Evolutionary conservation across 345 rosid species (phyloP), one percentile per base, ranked within the genome.

Genomic region (Sisymbrium irio): DNA sequence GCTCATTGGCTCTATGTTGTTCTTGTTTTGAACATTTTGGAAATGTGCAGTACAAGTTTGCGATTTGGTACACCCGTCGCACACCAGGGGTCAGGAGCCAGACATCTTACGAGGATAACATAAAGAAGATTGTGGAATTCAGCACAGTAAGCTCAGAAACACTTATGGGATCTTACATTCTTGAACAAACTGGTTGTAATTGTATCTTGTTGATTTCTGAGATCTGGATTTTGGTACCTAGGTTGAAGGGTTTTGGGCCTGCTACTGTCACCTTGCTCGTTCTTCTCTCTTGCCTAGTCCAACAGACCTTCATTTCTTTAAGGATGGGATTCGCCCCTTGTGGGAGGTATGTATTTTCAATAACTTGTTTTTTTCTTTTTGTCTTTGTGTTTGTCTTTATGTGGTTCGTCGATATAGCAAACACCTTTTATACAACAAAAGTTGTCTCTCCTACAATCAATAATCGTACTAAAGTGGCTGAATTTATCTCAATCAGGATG

Each of bases 21-120:
- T 63, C 10, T 20, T 47, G 27, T 40, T n/a, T n/a, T n/a, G n/a
- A n/a, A 56, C 28, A n/a, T 69, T 66, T 67, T 33, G 25, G 25
- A 20, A 73, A 6, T 83, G 46, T 42, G 64, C 79, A 92, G 99
- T 78, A 85, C 87, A 96, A 90, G 83, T 92, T 80, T 82, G 86
- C 84, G n/a, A 85, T 92, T 77, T 96, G 99, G 99, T 92, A 89
- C 83, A 92, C 96, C 17, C 97, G 96, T 54, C 91, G 97, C 47
- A 86, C 94, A 18, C 97, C 96, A 17, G 98, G 99, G 41, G 91
- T 87, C 60, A 82, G 96, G 78, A 84, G 79, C 57, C 97, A 90
- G 70, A 83, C 97, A 25, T 86, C 99, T 6, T 96, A 96, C 5
- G 99, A 90, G 81, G 97, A 96, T 79, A 96, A 96, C 75, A 85